phyloP scores from a whole-genome alignment of 306 rosid species.

The Pyrus betulifolia region DNA sequence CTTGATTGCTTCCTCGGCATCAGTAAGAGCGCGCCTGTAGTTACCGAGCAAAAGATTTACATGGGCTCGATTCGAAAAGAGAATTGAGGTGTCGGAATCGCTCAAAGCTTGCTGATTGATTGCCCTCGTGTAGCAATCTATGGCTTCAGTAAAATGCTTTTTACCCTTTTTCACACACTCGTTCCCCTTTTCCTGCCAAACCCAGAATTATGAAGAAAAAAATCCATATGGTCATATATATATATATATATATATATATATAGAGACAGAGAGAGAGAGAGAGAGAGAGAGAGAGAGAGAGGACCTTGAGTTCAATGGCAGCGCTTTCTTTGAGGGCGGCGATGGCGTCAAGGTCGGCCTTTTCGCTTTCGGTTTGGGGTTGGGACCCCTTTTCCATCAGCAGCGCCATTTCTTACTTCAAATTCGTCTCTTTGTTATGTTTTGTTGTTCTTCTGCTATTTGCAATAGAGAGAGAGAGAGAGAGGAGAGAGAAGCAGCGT shows the following conservation, averaged over 20 bases:
- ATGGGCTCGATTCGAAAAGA: slow-evolving; percentile 75
- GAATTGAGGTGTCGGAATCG: slow-evolving; percentile 51
- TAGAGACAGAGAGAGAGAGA: no score
- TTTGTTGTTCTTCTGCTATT: neutral
- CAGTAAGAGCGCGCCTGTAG: slow-evolving; percentile 71
- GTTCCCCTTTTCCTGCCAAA: slow-evolving; percentile 77
- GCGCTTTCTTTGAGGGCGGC: slow-evolving; percentile 72
- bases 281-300: neutral
- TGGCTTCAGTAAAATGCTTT: slow-evolving; percentile 75
- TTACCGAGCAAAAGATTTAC: slow-evolving; percentile 79
- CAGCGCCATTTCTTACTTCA: slow-evolving; percentile 49
- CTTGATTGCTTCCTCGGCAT: slow-evolving; percentile 68
- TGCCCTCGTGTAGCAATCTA: slow-evolving; percentile 83
- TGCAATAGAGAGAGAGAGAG: neutral
- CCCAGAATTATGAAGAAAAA: neutral
- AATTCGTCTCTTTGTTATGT: neutral
- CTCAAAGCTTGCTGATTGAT: slow-evolving; percentile 60
- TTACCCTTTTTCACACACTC: slow-evolving; percentile 70
- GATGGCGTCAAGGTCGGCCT: slow-evolving; percentile 90
- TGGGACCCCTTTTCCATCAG: slow-evolving; percentile 78
- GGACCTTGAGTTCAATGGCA: slow-evolving; percentile 72
- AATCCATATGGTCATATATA: no score
- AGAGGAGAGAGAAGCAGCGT: neutral
- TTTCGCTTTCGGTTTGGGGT: slow-evolving; percentile 66
- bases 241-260: no score